Percentiles rank a stretch among this genome's conserved stretches.
Conservation (phyloP, 305 asterid genomes). For the Fraxinus platypoda region DNA sequence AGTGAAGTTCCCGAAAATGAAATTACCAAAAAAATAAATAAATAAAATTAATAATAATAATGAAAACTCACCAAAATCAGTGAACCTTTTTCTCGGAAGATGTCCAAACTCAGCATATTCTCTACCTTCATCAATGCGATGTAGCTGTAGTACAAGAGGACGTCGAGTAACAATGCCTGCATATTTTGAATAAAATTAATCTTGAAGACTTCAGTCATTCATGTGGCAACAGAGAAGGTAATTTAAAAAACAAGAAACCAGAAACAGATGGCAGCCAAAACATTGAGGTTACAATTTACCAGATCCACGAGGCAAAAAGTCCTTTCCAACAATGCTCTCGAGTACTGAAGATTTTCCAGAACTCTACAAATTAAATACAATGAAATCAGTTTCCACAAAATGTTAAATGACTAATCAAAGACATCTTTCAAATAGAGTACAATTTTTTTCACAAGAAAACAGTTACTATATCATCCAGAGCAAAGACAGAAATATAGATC, state of each 20-base stretch:
- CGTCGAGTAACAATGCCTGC: slow-evolving; percentile 97
- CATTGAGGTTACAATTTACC: slow-evolving; percentile 39
- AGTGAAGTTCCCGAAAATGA: background rate
- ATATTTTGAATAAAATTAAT: slow-evolving; percentile 11
- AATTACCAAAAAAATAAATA: background rate
- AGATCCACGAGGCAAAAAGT: slow-evolving; percentile 88
- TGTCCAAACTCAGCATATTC: slow-evolving; percentile 98
- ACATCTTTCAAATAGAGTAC: background rate
- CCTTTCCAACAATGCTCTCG: slow-evolving; percentile 82
- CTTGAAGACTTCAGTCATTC: background rate
- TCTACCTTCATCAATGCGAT: slow-evolving; percentile 74
- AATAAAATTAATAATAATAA: no score
- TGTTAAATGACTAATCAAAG: slow-evolving; percentile 9
- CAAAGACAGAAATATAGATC: slow-evolving; percentile 6
- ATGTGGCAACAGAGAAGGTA: background rate
- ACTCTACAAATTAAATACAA: slow-evolving; percentile 45
- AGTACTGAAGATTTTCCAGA: slow-evolving; percentile 87
- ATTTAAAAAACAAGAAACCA: background rate
- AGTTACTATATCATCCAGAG: background rate
- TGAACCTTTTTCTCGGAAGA: slow-evolving; percentile 76
- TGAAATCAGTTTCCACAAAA: slow-evolving; percentile 1
- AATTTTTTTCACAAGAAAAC: background rate
- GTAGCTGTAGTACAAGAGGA: slow-evolving; percentile 96
- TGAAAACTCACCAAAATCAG: slow-evolving; percentile 65
- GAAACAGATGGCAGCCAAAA: slow-evolving; percentile 8